phyloP scores from a whole-genome alignment of 139 green algal species.

The Ettlia oleoabundans region DNA sequence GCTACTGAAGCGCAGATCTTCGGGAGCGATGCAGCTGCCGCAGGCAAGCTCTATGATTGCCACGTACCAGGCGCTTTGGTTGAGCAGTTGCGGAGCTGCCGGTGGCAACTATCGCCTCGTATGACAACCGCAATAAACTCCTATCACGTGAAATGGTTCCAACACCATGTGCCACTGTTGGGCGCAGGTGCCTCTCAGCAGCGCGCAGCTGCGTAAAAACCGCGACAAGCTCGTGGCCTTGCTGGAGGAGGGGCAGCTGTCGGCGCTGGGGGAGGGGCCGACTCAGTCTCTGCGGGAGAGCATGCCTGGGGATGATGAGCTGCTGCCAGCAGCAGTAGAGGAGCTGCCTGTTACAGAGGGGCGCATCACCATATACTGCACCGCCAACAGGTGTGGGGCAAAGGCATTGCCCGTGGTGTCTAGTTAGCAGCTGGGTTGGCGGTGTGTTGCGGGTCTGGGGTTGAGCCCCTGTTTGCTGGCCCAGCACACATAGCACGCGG shows the following conservation, averaged over 20 bases:
- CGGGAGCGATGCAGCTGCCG: background rate
- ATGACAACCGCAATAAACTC: too few relatives aligned
- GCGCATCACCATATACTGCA: constrained; percentile 37
- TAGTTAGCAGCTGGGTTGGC: too few relatives aligned
- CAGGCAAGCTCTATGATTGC: background rate
- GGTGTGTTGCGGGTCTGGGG: too few relatives aligned
- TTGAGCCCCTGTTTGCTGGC: too few relatives aligned
- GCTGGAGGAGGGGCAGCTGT: constrained; percentile 21
- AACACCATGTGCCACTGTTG: background rate
- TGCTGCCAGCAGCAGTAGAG: background rate
- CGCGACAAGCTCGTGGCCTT: constrained; percentile 47
- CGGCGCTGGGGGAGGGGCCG: background rate
- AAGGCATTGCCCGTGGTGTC: too few relatives aligned
- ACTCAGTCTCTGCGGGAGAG: background rate
- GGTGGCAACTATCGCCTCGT: background rate
- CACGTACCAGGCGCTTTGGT: background rate
- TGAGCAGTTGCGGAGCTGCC: background rate
- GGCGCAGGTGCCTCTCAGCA: background rate
- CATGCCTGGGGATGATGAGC: constrained; percentile 6
- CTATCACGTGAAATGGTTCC: background rate
- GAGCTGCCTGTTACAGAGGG: background rate
- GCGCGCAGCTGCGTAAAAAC: constrained; percentile 17
- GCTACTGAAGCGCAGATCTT: constrained; percentile 12
- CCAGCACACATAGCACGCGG: too few relatives aligned
- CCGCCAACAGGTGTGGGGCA: too few relatives aligned